A percentile compares a stretch with the other conserved stretches of the same genome.
These are phyloP conservation scores for Iodosphaeria phyllophila DNA, from an alignment of 2,329 filamentous ascomycete species.

Conservation along the genomic window DNA sequence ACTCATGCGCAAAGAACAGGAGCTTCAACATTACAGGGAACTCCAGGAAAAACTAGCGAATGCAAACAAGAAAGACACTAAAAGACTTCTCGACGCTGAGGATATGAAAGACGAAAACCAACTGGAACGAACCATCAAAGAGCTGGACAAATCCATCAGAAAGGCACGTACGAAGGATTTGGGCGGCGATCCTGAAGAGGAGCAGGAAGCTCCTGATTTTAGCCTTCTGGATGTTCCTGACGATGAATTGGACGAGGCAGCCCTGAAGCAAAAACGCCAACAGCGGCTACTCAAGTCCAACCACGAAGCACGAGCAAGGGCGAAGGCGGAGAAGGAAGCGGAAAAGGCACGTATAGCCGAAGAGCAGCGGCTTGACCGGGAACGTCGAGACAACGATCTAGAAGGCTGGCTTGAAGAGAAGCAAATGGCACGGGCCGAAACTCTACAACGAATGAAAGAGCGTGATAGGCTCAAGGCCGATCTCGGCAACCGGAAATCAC, in stretches of 20 bases:
- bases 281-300: conserved; percentile 89
- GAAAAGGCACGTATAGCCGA: conserved; percentile 75
- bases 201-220: conserved; percentile 69
- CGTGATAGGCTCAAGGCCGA: conserved; percentile 85
- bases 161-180: conserved; percentile 88
- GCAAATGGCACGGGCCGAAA: conserved; percentile 49
- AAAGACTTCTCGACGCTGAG: conserved; percentile 69
- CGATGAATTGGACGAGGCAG: conserved; percentile 81
- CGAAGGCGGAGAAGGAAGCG: conserved; percentile 87
- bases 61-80: conserved; percentile 79
- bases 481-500: conserved; percentile 86
- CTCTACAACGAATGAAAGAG: conserved; percentile 76
- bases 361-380: conserved; percentile 65
- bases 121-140: conserved; percentile 67
- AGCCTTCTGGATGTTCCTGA: conserved; percentile 78
- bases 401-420: conserved; percentile 77
- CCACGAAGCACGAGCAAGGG: conserved; percentile 79
- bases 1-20: conserved; percentile 85
- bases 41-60: conserved; percentile 54
- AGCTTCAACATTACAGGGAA: conserved; percentile 83
- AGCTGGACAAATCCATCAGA: conserved; percentile 77
- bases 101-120: conserved; percentile 84
- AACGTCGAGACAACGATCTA: conserved; percentile 67
- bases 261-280: conserved; percentile 79
- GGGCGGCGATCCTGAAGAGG: conserved; percentile 62